phyloP scores from a whole-genome alignment of 257 asterid genomes.

The Dorcoceras hygrometricum region DNA sequence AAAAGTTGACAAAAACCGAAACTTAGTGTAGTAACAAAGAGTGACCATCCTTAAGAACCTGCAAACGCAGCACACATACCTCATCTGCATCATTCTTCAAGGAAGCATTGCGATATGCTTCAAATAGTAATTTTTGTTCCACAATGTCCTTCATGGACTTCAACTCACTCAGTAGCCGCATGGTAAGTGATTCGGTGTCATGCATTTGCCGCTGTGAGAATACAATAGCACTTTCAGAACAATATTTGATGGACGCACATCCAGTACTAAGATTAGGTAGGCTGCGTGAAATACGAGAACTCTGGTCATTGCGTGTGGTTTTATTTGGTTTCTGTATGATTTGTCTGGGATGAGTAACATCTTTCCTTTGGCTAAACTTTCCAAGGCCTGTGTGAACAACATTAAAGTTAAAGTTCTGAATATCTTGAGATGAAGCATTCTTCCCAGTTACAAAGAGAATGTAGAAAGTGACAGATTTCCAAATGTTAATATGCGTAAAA shows the following conservation, averaged over 20 bases:
- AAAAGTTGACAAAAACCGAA: background rate
- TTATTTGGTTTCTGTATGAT: constrained; percentile 41
- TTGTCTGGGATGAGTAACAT: constrained; percentile 32
- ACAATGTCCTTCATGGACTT: constrained; percentile 80
- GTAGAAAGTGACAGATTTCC: background rate
- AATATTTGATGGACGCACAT: constrained; percentile 60
- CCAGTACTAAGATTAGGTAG: constrained; percentile 63
- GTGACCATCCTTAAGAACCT: constrained; percentile 1
- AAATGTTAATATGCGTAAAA: no score
- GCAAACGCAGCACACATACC: constrained; percentile 42
- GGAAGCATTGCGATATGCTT: constrained; percentile 66
- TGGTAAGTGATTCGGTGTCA: constrained; percentile 73
- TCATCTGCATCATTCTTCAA: constrained; percentile 72
- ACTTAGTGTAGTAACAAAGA: constrained; percentile 15
- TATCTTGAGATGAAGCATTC: constrained; percentile 32
- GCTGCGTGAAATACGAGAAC: constrained; percentile 56
- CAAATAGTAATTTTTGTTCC: constrained; percentile 74
- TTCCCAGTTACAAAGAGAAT: constrained; percentile 33
- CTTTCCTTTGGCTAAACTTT: constrained; percentile 36
- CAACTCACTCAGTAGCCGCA: constrained; percentile 72
- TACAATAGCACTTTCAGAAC: constrained; percentile 78
- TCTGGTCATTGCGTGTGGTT: constrained; percentile 58
- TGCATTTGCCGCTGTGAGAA: constrained; percentile 91
- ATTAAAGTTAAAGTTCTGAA: constrained; percentile 27
- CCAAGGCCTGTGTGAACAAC: constrained; percentile 31